phyloP scores from a whole-genome alignment of 2,329 filamentous ascomycete genomes.

The Cladosporium colombiae region DNA sequence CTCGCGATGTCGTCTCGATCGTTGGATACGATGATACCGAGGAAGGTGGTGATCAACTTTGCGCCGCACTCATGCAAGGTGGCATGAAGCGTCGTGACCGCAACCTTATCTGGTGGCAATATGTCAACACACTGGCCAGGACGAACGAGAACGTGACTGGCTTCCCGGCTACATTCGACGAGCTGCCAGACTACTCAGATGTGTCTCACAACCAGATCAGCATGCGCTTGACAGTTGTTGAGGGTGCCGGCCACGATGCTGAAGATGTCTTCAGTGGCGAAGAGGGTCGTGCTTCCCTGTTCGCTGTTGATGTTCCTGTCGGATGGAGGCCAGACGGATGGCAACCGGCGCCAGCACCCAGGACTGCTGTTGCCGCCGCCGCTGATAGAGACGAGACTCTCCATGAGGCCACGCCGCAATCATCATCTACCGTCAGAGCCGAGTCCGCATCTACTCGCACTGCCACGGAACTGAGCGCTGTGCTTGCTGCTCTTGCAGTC shows the following conservation, averaged over 20 bases:
- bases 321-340: conserved; percentile 18
- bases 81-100: conserved; percentile 16
- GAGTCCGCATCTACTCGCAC: background rate
- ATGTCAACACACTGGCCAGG: conserved; percentile 15
- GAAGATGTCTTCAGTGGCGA: conserved; percentile 14
- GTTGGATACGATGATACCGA: conserved; percentile 16
- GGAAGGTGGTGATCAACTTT: conserved; percentile 2
- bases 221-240: conserved; percentile 13
- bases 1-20: conserved; percentile 14
- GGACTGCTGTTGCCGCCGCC: background rate
- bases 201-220: conserved; percentile 17
- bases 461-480: background rate
- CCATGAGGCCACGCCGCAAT: background rate
- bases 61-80: conserved; percentile 14
- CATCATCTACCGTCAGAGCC: background rate
- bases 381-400: background rate
- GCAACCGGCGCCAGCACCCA: background rate
- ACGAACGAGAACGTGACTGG: conserved; percentile 11
- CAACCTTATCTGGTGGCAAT: conserved; percentile 19
- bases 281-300: conserved; percentile 10
- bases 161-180: conserved; percentile 12
- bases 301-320: conserved; percentile 7
- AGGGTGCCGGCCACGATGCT: conserved; percentile 11
- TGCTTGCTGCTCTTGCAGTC: background rate
- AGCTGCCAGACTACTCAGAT: conserved; percentile 9